These are phyloP conservation scores for Seminavis robusta DNA, from an alignment of 108 stramenopile genomes.

Conservation along the genomic window DNA sequence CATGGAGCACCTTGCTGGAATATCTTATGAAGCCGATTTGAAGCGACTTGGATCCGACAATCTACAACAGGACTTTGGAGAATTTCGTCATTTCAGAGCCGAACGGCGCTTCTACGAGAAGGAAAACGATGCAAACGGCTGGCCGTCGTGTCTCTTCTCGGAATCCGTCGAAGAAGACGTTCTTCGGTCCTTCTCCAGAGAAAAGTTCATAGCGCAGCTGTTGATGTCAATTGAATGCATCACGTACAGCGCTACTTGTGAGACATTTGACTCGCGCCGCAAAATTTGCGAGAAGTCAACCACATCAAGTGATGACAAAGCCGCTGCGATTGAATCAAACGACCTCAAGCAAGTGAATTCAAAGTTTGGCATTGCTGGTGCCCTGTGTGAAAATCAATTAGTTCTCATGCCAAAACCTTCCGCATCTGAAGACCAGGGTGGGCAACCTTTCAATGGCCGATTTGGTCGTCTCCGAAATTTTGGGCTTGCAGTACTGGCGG, in stretches of 20 bases:
- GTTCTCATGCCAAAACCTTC: conserved; percentile 57
- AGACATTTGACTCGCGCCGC: conserved; percentile 57
- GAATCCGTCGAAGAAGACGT: conserved; percentile 49
- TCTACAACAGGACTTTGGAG: conserved; percentile 68
- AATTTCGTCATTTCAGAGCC: conserved; percentile 77
- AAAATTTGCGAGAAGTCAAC: conserved; percentile 30
- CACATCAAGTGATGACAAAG: conserved; percentile 15
- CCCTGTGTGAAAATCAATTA: conserved; percentile 40
- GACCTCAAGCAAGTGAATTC: conserved; percentile 29
- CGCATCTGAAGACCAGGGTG: conserved; percentile 49
- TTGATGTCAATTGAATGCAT: conserved; percentile 76
- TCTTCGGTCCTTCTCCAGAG: conserved; percentile 75
- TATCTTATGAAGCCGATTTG: conserved; percentile 64
- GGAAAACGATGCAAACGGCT: conserved; percentile 55
- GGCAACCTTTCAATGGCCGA: conserved; percentile 75
- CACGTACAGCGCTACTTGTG: conserved; percentile 70
- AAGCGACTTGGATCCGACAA: conserved; percentile 71
- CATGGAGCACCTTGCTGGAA: conserved; percentile 73
- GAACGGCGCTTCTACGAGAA: conserved; percentile 73
- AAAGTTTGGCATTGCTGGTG: conserved; percentile 64
- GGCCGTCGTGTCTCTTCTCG: conserved; percentile 78
- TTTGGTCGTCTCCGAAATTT: conserved; percentile 76
- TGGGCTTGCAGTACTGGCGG: conserved; percentile 71
- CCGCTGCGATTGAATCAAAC: conserved; percentile 13
- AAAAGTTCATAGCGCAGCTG: conserved; percentile 73